Evolutionary conservation across 257 asterid genomes (phyloP), one percentile per base, ranked within the genome.

Genomic region (Fraxinus quadrangulata): DNA sequence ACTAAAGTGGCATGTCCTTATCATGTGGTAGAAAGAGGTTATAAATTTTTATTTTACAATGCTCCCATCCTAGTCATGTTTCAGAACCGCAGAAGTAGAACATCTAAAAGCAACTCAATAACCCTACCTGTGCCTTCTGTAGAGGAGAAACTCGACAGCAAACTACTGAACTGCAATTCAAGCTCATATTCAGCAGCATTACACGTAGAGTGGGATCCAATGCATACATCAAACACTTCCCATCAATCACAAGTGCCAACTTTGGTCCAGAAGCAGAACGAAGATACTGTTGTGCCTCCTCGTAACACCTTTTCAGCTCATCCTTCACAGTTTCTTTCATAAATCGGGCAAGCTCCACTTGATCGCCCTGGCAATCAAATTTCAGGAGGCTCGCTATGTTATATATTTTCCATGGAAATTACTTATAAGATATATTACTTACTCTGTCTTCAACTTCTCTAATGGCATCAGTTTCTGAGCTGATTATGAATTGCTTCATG

Each of bases 81-180:
- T 23, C 69, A 9, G 19, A 23, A 23, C 17, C 36, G 17, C 19
- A 34, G 69, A 45, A 17, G 67, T 14, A 54, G 73, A 30, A 77
- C 72, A 51, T 21, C 33, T 0, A 61, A 54, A 74, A 56, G 80
- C 73, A 72, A 79, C 73, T 71, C 61, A 74, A 82, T 82, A 81
- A 79, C 67, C 79, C 77, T 79, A 96, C 99, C 93, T 96, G 99
- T 78, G 99, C 99, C 82, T 96, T 96, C 75, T 96, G 99, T 66
- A 96, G 85, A 79, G 99, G 99, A 82, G 99, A 96, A 81, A 94
- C 99, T 85, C 99, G 90, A 82, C 99, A 96, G 82, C 99, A 96
- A 79, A 96, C 99, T 45, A 96, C 99, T n/a, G 99, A 98, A 81
- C 83, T 91, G 87, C 99, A 96, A 80, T 94, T 94, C 92, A 96